Evolutionary conservation across 73 alveolate species (phyloP).

Genomic region (Tetrahymena malaccensis): DNA sequence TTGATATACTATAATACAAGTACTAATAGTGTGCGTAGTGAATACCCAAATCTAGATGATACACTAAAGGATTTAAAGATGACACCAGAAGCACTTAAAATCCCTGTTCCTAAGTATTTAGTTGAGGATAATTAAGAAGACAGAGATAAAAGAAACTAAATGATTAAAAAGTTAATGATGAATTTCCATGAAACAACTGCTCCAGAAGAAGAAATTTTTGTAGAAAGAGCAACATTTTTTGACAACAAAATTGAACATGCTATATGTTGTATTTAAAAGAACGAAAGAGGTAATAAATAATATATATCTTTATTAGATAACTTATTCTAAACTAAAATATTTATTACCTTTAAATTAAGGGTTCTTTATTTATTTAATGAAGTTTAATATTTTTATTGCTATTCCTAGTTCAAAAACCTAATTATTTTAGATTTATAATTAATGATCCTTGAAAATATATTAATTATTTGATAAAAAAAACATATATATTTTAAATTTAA

Average conservation of each 20-base stretch:
- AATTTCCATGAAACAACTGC: slow-evolving; percentile 59
- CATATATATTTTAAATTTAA: too few relatives aligned
- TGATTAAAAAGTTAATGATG: slow-evolving; percentile 56
- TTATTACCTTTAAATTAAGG: too few relatives aligned
- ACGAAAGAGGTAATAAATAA: slow-evolving; percentile 59
- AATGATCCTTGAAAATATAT: too few relatives aligned
- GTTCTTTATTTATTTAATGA: background rate
- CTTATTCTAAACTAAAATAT: too few relatives aligned
- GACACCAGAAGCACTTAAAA: slow-evolving; percentile 77
- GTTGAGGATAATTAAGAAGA: slow-evolving; percentile 53
- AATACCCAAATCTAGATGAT: slow-evolving; percentile 58
- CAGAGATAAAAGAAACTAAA: slow-evolving; percentile 54
- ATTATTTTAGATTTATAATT: background rate
- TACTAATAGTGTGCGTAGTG: background rate
- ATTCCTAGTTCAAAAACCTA: background rate
- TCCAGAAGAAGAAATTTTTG: slow-evolving; percentile 72
- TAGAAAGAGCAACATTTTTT: slow-evolving; percentile 60
- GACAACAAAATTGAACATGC: slow-evolving; percentile 47
- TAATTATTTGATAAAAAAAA: too few relatives aligned
- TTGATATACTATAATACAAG: background rate
- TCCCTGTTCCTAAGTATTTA: slow-evolving; percentile 89
- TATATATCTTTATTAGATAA: background rate
- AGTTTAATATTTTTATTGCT: background rate
- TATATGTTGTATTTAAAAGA: slow-evolving; percentile 77
- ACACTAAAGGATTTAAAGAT: slow-evolving; percentile 78